Percentiles rank a stretch among this genome's conserved stretches.
These are phyloP conservation scores for Cucurbita pepo DNA, from an alignment of 306 rosid species.

Conservation along the genomic window DNA sequence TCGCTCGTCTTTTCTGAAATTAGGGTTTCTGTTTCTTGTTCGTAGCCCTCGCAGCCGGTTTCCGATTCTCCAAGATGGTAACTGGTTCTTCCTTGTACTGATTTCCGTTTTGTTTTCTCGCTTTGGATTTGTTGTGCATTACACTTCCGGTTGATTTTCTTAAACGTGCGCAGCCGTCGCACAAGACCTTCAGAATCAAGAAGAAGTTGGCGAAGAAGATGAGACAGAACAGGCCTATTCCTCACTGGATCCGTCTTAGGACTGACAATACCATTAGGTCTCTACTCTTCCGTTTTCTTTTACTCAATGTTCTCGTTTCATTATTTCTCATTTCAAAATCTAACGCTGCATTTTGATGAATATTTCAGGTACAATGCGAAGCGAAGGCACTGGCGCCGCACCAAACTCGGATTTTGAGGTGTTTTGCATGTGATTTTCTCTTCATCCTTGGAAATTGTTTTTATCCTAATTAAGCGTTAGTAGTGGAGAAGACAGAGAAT, in stretches of 20 bases:
- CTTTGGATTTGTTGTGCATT: not conserved
- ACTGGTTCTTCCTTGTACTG: not conserved
- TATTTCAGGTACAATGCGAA: conserved; percentile 37
- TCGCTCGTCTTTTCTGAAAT: not conserved
- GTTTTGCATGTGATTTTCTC: not conserved
- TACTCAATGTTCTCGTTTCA: not conserved
- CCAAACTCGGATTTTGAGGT: conserved; percentile 42
- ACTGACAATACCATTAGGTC: conserved; percentile 83
- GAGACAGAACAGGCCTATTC: conserved; percentile 92
- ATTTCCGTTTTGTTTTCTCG: not conserved
- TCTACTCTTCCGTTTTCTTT: not conserved
- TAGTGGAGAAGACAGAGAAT: not conserved
- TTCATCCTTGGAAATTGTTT: not conserved
- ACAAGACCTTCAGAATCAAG: conserved; percentile 76
- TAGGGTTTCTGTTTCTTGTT: not conserved
- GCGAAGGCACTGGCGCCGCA: conserved; percentile 55
- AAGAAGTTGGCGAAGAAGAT: conserved; percentile 90
- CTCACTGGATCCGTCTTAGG: conserved; percentile 82
- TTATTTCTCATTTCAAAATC: not conserved
- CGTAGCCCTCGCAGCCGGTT: not conserved
- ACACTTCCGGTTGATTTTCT: not conserved
- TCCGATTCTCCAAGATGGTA: not conserved
- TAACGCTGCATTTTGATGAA: not conserved
- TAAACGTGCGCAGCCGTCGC: conserved; percentile 44
- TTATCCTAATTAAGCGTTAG: not conserved